Evolutionary conservation across 345 rosid species (phyloP), one percentile per base, ranked within the genome.

Genomic region (Ceriops decandra): DNA sequence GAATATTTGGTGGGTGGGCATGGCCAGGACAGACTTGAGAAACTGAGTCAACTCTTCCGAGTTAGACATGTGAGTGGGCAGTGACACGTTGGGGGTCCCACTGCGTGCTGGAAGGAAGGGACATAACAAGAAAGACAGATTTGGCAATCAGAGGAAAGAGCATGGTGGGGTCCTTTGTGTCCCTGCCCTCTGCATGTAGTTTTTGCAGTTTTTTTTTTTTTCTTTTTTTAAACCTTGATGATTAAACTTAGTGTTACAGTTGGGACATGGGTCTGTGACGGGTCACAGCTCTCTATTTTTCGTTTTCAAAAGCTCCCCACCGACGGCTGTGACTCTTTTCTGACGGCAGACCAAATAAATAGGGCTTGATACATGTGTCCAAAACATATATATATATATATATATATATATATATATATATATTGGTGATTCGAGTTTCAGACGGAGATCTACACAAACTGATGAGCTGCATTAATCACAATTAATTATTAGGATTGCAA

Each of bases 111-210:
- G 70, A 72, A 64, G 65, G 65, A 58, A 42, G 49, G 17, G 70
- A 72, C 76, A 15, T 22, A 21, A 59, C 52, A 3, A 72, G 76
- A 60, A 72, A 66, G 70, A 72, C 70, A 65, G 70, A 72, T 24
- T 19, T 56, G 47, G 31, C 46, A 54, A 58, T 38, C 63, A 58
- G 52, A 32, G 16, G 57, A 35, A 35, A 28, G 27, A 4, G 59
- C 59, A 10, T 7, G 24, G 9, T 21, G 56, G 49, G 20, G 54
- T 52, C n/a, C 15, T 57, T 19, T 62, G 72, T 47, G 8, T 60
- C 49, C 26, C 66, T 26, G 4, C 4, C 16, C 1, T 3, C 51
- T 69, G 66, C 66, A 69, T 69, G 72, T 32, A 60, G 35, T 49
- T 49, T 54, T 54, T 20, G 42, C 30, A 26, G 33, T 33, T 19